Base-by-base conservation (phyloP, 306 rosid genomes). In the Quercus berberidifolia region DNA sequence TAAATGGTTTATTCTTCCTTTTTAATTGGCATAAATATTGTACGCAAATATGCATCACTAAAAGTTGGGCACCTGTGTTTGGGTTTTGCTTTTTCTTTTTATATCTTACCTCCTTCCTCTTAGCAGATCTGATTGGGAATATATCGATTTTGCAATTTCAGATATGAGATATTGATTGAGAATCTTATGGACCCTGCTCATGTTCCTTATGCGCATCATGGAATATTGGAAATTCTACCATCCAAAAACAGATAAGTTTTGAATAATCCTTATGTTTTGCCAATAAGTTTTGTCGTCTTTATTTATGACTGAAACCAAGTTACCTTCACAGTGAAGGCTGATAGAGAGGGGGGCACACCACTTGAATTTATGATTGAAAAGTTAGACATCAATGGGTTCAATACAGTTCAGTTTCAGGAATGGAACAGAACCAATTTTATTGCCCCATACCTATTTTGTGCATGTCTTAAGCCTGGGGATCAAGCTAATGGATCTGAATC, bases 261-360 rank as follows among this genome's bases (percentile, higher is more conserved):
- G 62, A 23, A 55, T 52, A 52, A 71, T 25, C 31, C 69, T 75
- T 65, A 28, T 72, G 80, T 51, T 55, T 26, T 54, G 31, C 28
- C 57, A 74, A 41, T 78, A 17, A 18, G 52, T 59, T 52, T 52
- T 59, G 6, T 46, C 70, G 43, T 69, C 68, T 81, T 76, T 64
- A 63, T 75, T 56, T 68, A 55, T 67, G 70, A 33, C 60, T 76
- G 54, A 49, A 26, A 55, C 55, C 79, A 57, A 14, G 17, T 71
- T 79, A 60, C 43, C 65, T 82, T 81, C 69, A 82, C 93, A 81
- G 96, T 15, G 73, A 93, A 88, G 81, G 86, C 74, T 77, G 99
- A 95, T 81, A 95, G 96, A 89, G 98, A 95, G 89, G 99, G 99
- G 19, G 99, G 99, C 49, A 87, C 84, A 78, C 99, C 98, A 23